Conservation (phyloP, 2,329 filamentous ascomycete species). For the Chrysoporthe puriensis region DNA sequence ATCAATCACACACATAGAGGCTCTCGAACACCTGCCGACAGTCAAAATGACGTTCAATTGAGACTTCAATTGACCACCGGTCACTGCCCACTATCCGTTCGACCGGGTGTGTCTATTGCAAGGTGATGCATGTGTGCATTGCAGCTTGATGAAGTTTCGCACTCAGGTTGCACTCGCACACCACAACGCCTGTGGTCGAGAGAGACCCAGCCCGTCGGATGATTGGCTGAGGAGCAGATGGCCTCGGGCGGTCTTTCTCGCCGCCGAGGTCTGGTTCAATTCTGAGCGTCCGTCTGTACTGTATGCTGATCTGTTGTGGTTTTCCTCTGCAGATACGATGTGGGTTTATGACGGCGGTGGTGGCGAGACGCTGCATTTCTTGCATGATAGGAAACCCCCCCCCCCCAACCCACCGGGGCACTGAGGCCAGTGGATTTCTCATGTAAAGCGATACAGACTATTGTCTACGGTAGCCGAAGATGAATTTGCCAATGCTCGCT, state of each 20-base stretch:
- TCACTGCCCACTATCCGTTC: neutral
- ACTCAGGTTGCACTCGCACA: constrained; percentile 12
- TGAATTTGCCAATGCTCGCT: neutral
- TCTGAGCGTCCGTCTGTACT: neutral
- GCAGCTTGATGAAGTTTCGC: neutral
- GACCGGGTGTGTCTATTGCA: neutral
- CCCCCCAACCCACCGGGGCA: neutral
- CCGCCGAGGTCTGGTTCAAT: neutral
- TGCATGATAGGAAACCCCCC: neutral
- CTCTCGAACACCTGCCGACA: neutral
- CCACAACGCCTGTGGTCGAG: neutral
- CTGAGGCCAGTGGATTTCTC: neutral
- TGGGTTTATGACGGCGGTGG: constrained; percentile 12
- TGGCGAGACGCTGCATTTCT: constrained; percentile 6
- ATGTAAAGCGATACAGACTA: neutral
- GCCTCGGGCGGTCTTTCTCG: neutral
- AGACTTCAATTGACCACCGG: neutral
- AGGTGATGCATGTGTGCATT: neutral
- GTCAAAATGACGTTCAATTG: neutral
- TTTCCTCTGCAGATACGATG: constrained; percentile 8
- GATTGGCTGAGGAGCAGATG: neutral
- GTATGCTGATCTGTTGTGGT: neutral
- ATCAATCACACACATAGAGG: neutral
- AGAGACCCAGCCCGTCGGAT: neutral
- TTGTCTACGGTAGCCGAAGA: neutral